Evolutionary conservation across 2,329 filamentous ascomycete species (phyloP).

Genomic region (Colletotrichum trifolii): DNA sequence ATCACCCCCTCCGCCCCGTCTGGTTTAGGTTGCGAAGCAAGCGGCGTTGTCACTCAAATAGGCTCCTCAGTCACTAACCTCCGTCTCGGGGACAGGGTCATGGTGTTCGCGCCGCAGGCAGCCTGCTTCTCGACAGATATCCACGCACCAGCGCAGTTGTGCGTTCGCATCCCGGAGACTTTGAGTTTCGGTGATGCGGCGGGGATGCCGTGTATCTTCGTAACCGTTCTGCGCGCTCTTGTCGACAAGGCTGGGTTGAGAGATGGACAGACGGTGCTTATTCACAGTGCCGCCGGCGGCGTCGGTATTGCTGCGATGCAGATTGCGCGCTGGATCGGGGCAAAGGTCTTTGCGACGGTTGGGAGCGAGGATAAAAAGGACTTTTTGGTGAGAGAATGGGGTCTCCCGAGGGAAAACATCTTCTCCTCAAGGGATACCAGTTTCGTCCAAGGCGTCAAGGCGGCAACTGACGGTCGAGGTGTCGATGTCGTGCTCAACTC

Average conservation of each 20-base stretch:
- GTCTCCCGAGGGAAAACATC: constrained; percentile 41
- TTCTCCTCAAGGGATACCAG: constrained; percentile 44
- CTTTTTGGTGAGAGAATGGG: not conserved
- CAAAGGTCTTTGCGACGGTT: constrained; percentile 42
- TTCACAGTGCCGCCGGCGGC: constrained; percentile 26
- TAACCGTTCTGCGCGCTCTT: constrained; percentile 45
- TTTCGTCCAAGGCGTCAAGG: constrained; percentile 46
- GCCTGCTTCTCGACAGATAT: constrained; percentile 27
- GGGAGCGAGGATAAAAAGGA: constrained; percentile 37
- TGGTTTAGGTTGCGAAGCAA: constrained; percentile 45
- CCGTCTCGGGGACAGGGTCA: constrained; percentile 26
- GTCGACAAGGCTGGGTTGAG: constrained; percentile 42
- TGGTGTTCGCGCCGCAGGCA: constrained; percentile 22
- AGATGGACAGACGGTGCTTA: constrained; percentile 38
- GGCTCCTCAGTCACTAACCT: constrained; percentile 43
- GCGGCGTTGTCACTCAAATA: constrained; percentile 45
- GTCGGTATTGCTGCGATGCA: constrained; percentile 25
- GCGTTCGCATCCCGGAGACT: constrained; percentile 45
- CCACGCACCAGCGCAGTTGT: not conserved
- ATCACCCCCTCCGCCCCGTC: not conserved
- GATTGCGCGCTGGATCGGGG: constrained; percentile 17
- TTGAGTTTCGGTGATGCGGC: constrained; percentile 52
- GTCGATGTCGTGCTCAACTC: constrained; percentile 55
- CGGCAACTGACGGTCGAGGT: constrained; percentile 43
- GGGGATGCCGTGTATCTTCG: constrained; percentile 41